phyloP scores from a whole-genome alignment of 2,329 filamentous ascomycete genomes.

The Neonectria punicea region DNA sequence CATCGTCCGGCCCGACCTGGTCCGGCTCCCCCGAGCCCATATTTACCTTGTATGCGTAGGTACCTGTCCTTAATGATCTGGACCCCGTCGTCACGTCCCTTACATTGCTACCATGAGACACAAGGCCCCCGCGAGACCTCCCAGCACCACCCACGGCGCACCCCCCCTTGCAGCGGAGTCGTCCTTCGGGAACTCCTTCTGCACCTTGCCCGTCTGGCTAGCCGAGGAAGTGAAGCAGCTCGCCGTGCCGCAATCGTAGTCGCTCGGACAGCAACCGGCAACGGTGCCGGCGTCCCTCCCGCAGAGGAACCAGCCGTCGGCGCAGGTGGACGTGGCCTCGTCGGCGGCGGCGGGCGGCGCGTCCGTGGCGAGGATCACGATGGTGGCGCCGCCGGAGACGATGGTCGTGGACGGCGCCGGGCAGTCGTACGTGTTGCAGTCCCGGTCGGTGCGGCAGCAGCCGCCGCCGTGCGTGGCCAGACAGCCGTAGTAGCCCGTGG shows the following conservation, averaged over 20 bases:
- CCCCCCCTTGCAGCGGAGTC: conserved; percentile 4
- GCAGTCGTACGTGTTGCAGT: conserved; percentile 86
- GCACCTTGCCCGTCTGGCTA: conserved; percentile 65
- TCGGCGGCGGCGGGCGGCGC: conserved; percentile 54
- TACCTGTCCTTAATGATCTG: conserved; percentile 1
- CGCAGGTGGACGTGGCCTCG: conserved; percentile 65
- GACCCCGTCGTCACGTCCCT: conserved; percentile 11
- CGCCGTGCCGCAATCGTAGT: conserved; percentile 76
- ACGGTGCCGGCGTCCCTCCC: conserved; percentile 65
- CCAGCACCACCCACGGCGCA: conserved; percentile 24
- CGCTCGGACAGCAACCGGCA: conserved; percentile 85
- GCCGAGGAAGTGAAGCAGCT: conserved; percentile 72
- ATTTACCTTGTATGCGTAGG: conserved; percentile 1
- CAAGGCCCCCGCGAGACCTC: conserved; percentile 9
- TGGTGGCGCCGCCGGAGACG: conserved; percentile 73
- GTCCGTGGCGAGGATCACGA: conserved; percentile 70
- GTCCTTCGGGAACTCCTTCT: conserved; percentile 60
- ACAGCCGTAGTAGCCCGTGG: conserved; percentile 92
- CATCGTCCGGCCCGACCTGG: not conserved
- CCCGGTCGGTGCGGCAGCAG: conserved; percentile 87
- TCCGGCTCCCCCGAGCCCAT: not conserved
- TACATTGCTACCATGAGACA: conserved; percentile 15
- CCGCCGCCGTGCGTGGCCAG: conserved; percentile 83
- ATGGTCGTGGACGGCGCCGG: conserved; percentile 72
- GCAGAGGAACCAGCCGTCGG: conserved; percentile 83